These are phyloP conservation scores for Rutstroemia sp. DNA, from an alignment of 2,329 filamentous ascomycete genomes.

Conservation along the genomic window DNA sequence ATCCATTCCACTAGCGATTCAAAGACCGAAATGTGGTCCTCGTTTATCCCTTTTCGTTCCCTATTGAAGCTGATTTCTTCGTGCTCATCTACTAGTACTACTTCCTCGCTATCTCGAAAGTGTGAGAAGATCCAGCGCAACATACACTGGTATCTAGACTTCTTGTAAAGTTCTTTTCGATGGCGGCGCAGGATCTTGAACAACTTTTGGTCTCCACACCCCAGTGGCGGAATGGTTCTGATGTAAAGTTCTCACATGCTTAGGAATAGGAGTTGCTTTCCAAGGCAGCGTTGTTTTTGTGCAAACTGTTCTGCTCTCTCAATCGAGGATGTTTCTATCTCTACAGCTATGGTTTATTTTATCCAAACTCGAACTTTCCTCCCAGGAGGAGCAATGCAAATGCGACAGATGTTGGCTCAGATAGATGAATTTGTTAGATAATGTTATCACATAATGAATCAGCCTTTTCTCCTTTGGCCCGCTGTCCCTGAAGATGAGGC, in stretches of 20 bases:
- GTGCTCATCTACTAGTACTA: conserved; percentile 21
- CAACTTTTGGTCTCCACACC: conserved; percentile 35
- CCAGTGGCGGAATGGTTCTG: conserved; percentile 45
- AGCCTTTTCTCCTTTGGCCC: no score
- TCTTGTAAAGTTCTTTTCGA: conserved; percentile 29
- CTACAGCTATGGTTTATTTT: conserved; percentile 47
- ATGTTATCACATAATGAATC: no score
- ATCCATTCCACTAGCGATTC: conserved; percentile 6
- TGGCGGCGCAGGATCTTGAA: conserved; percentile 37
- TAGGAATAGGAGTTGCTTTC: conserved; percentile 17
- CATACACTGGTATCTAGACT: conserved; percentile 36
- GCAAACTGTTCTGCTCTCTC: conserved; percentile 41
- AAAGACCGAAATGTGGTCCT: conserved; percentile 18
- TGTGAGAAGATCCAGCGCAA: conserved; percentile 32
- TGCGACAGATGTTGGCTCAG: conserved; percentile 36
- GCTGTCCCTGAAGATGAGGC: no score
- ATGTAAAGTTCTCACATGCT: conserved; percentile 43
- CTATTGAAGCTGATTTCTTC: conserved; percentile 24
- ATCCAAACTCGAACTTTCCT: conserved; percentile 50
- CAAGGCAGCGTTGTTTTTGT: conserved; percentile 29
- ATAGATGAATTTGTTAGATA: conserved; percentile 26
- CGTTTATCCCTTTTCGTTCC: conserved; percentile 16
- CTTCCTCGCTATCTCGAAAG: conserved; percentile 26
- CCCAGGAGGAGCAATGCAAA: conserved; percentile 44
- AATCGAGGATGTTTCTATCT: conserved; percentile 41